phyloP scores from a whole-genome alignment of 441 rosid genomes.

The Dalechampia spathulata region DNA sequence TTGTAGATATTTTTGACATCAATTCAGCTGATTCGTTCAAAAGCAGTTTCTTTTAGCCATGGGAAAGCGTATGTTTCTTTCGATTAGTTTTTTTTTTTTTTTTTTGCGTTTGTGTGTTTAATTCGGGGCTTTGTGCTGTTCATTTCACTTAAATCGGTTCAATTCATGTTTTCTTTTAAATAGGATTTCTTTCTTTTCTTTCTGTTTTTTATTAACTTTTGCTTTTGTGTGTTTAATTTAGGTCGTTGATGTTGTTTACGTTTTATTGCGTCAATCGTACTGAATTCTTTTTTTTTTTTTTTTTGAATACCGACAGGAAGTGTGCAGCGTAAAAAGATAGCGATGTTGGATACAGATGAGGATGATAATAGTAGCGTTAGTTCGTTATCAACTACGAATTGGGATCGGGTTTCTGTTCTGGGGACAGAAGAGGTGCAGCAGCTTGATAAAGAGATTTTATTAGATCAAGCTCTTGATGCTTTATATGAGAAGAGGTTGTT shows the following conservation, averaged over 20 bases:
- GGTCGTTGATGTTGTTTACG: neutral
- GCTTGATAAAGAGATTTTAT: conserved; percentile 47
- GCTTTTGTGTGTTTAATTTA: neutral
- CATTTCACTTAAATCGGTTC: too few relatives aligned
- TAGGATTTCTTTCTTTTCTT: too few relatives aligned
- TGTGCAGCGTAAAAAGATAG: conserved; percentile 44
- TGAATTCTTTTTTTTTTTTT: too few relatives aligned
- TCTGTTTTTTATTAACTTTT: too few relatives aligned
- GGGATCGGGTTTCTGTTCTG: conserved; percentile 45
- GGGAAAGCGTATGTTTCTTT: conserved; percentile 61
- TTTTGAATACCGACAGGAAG: too few relatives aligned
- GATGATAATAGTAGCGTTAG: conserved; percentile 80
- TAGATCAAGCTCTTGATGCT: conserved; percentile 84
- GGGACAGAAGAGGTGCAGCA: conserved; percentile 60
- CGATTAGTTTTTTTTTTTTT: neutral
- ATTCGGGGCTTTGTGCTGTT: too few relatives aligned
- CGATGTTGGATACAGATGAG: conserved; percentile 61
- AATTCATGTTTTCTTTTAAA: too few relatives aligned
- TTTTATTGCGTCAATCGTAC: neutral
- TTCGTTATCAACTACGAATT: conserved; percentile 57
- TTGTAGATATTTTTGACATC: conserved; percentile 24
- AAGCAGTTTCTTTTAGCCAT: conserved; percentile 30
- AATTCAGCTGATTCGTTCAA: neutral
- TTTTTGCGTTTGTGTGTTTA: conserved; percentile 2
- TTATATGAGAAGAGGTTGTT: conserved; percentile 84